phyloP scores from a whole-genome alignment of 2,329 filamentous ascomycete genomes.

The Verticillium nonalfalfae region DNA sequence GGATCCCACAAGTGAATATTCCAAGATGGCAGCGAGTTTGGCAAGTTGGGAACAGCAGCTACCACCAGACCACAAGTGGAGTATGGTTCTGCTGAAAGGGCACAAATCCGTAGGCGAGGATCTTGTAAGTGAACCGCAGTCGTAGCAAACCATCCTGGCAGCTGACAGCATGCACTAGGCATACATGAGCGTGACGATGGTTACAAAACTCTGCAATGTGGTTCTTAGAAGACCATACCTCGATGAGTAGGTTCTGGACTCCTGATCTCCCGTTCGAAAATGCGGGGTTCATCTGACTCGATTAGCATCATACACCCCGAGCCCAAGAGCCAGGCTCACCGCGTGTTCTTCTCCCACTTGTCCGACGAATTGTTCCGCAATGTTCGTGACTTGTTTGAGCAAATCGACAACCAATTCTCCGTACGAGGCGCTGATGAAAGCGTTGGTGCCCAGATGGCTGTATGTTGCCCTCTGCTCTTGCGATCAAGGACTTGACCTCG shows the following conservation, averaged over 20 bases:
- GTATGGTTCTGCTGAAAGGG: conserved; percentile 29
- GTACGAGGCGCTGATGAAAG: conserved; percentile 38
- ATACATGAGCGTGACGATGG: conserved; percentile 49
- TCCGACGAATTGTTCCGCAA: conserved; percentile 41
- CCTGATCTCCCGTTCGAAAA: not conserved
- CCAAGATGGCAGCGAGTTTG: conserved; percentile 33
- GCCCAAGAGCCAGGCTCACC: conserved; percentile 26
- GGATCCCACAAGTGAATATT: conserved; percentile 41
- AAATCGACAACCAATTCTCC: conserved; percentile 44
- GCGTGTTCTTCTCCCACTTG: conserved; percentile 35
- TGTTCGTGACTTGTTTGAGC: conserved; percentile 39
- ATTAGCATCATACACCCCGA: conserved; percentile 36
- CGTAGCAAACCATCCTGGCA: not conserved
- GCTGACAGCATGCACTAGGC: conserved; percentile 26
- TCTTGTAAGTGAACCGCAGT: conserved; percentile 28
- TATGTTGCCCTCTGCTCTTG: conserved; percentile 16
- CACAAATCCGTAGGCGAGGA: conserved; percentile 44
- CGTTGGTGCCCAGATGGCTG: conserved; percentile 47
- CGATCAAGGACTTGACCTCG: not conserved
- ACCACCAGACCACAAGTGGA: conserved; percentile 42
- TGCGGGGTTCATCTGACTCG: not conserved
- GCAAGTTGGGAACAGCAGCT: conserved; percentile 41
- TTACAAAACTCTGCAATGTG: conserved; percentile 49
- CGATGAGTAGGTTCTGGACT: conserved; percentile 31
- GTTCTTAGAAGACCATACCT: conserved; percentile 49